Evolutionary conservation across 345 rosid species (phyloP), one percentile per base, ranked within the genome.

Genomic region (Cardamine occulta): DNA sequence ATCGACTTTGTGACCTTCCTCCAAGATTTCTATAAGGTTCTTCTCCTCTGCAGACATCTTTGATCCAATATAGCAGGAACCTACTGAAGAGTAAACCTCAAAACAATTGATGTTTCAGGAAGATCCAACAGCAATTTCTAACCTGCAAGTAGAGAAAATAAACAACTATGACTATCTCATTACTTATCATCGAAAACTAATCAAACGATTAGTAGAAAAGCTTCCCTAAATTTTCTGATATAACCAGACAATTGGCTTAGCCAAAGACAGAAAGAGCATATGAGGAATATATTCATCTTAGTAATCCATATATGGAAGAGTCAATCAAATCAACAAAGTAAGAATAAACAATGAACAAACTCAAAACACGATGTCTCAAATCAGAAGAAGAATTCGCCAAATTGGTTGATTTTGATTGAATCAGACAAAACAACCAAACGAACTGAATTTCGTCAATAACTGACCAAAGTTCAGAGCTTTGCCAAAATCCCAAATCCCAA

Each of bases 11-110:
- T 73, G 73, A 47, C 84, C 82, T 79, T 85, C 95, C 79, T 87
- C 90, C 66, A 91, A 75, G 63, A 91, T 87, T 47, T 86, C 91
- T 21, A 91, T 79, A 11, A 86, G 86, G 60, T 74, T 86, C 52
- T 74, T 85, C 76, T 85, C 94, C 35, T 83, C 93, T 12, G 60
- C 63, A 40, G 82, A 80, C 96, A 85, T 89, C 73, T 69, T 59
- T 15, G 48, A 12, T 48, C 61, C 23, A 48, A 32, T n/a, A 61
- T 0, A 28, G 49, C 26, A 58, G 28, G n/a, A 75, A 29, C 39
- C 31, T 49, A n/a, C 4, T 19, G 13, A 29, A 19, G 35, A 6
- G 29, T 49, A 21, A 10, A 45, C 19, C 26, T 19, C 63, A 60
- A 39, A 59, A 75, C 45, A 75, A 15, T 26, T 11, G 42, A 48